Base-by-base conservation (phyloP, 176 grass and related monocot genomes). In the Stipa capillata region DNA sequence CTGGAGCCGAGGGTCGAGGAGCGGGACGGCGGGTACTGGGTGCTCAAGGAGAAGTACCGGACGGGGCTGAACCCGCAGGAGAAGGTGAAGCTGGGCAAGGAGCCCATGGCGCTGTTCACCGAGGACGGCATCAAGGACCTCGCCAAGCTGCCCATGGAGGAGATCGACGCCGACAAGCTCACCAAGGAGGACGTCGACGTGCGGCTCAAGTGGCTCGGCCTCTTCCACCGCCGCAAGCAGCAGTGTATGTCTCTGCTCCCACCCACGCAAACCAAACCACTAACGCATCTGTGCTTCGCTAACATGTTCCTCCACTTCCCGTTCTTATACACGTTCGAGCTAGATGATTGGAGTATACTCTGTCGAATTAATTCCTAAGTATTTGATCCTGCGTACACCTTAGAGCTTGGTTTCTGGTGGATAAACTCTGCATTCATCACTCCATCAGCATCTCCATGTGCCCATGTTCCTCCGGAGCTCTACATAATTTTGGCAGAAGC, bases 211-310 rank as follows among this genome's bases (percentile, higher is more conserved):
- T 98, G 92, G 95, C 85, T 98, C 70, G 95, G 95, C 50, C 85
- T 98, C 77, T 98, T 98, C 85, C 92, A 94, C 85, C 90, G 92
- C 77, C 95, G 89, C 90, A 98, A 93, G 85, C 92, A 98, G 14
- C 95, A 98, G 50, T 94, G 95, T 98, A 88, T 68, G 81, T 54
- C 3, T 24, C 24, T 42, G n/a, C n/a, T n/a, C n/a, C n/a, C n/a
- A n/a, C n/a, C n/a, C n/a, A n/a, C n/a, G n/a, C n/a, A n/a, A n/a
- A n/a, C n/a, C n/a, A n/a, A n/a, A n/a, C n/a, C n/a, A n/a, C n/a
- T n/a, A 34, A 13, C 47, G 29, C 58, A 78, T 65, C 5, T n/a
- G 8, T 9, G 50, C 13, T 41, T 74, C n/a, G n/a, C n/a, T n/a
- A n/a, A 34, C 24, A 40, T 54, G 28, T 54, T 13, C 10, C n/a